Conservation (phyloP, 768 basidiomycete species). For the Phylloporus rhodoxanthus region DNA sequence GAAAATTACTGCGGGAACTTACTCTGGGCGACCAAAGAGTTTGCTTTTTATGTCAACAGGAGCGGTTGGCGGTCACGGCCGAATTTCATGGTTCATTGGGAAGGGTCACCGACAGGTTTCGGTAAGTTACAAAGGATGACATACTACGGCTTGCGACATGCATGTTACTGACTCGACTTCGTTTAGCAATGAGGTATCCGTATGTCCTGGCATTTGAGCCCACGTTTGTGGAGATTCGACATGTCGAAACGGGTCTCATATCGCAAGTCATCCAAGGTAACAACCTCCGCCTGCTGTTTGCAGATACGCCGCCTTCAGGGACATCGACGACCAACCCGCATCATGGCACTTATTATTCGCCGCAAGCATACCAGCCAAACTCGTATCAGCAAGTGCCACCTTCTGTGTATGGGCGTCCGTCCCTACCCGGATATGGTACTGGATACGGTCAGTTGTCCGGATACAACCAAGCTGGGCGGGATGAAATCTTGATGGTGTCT, state of each 20-base stretch:
- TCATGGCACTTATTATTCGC: conserved; percentile 32
- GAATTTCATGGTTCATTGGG: conserved; percentile 96
- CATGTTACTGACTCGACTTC: conserved; percentile 5
- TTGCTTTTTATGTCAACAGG: conserved; percentile 98
- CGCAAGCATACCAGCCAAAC: conserved; percentile 26
- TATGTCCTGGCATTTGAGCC: conserved; percentile 97
- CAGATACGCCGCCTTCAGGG: conserved; percentile 86
- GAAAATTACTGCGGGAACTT: conserved; percentile 3
- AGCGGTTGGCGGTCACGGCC: conserved; percentile 86
- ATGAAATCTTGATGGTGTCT: conserved; percentile 86
- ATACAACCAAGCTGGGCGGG: conserved; percentile 52
- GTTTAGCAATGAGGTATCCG: conserved; percentile 85
- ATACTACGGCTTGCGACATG: neutral
- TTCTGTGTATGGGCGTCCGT: conserved; percentile 24
- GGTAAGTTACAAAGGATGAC: conserved; percentile 49
- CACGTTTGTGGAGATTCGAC: conserved; percentile 92
- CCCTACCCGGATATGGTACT: conserved; percentile 25
- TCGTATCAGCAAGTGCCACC: conserved; percentile 29
- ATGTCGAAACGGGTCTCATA: conserved; percentile 87
- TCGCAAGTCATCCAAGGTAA: conserved; percentile 94
- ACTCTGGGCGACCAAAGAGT: conserved; percentile 52
- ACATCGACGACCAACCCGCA: conserved; percentile 48
- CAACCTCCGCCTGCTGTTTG: conserved; percentile 85
- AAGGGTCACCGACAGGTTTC: conserved; percentile 89
- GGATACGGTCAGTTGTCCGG: conserved; percentile 40